phyloP scores from a whole-genome alignment of 495 filamentous ascomycete species.

The Pseudotulostoma volvatum region DNA sequence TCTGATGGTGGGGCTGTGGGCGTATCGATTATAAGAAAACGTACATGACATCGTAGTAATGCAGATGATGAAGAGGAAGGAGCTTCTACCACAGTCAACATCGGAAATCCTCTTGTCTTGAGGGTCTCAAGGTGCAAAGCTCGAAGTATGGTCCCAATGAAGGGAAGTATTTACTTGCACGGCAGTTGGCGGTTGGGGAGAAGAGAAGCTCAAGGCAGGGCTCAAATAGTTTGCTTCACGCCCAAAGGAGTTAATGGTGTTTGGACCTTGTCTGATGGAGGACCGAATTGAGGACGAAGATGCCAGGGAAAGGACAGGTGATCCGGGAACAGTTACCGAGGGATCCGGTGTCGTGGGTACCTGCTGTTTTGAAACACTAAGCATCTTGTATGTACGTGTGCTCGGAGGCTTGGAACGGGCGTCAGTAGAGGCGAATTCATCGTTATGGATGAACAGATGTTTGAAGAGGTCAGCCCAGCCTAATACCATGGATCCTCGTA shows the following conservation, averaged over 20 bases:
- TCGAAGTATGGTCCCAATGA: constrained; percentile 26
- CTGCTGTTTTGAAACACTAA: constrained; percentile 27
- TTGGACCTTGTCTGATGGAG: constrained; percentile 16
- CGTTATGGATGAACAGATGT: constrained; percentile 23
- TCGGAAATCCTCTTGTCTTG: no score
- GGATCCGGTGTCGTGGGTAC: constrained; percentile 28
- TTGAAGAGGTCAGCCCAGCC: constrained; percentile 63
- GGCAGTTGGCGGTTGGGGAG: constrained; percentile 34
- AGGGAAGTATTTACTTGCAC: constrained; percentile 7
- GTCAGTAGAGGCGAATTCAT: constrained; percentile 80
- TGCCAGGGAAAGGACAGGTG: constrained; percentile 17
- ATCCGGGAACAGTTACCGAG: constrained; percentile 25
- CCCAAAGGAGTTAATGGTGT: constrained; percentile 26
- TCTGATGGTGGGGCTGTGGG: no score
- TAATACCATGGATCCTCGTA: constrained; percentile 61
- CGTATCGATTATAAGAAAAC: no score
- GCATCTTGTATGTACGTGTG: constrained; percentile 69
- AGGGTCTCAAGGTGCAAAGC: constrained; percentile 17
- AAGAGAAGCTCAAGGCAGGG: constrained; percentile 43
- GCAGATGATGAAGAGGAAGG: no score
- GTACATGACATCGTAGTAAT: no score
- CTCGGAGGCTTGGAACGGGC: constrained; percentile 48
- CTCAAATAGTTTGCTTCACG: constrained; percentile 38
- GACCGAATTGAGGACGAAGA: constrained; percentile 3
- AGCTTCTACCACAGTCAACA: no score